Percentiles rank a stretch among this genome's conserved stretches.
phyloP scores from a whole-genome alignment of 495 filamentous ascomycete genomes.

The Penicillium paxilli region DNA sequence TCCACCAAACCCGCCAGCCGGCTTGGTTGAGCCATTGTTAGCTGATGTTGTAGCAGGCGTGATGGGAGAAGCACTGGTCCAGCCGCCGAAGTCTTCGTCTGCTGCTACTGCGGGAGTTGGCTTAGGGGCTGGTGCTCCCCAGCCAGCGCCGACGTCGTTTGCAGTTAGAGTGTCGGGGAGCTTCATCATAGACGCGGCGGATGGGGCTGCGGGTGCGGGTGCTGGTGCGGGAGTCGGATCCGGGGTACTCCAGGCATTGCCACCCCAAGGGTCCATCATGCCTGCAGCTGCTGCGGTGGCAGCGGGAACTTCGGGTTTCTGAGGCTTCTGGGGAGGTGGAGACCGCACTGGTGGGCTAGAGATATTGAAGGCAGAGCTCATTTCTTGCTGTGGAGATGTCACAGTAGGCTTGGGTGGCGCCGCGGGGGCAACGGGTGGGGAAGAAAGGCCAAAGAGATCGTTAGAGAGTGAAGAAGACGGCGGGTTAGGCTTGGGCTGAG shows the following conservation, averaged over 20 bases:
- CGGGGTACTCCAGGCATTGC: conserved; percentile 52
- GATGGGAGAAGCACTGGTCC: conserved; percentile 69
- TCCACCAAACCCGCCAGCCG: conserved; percentile 63
- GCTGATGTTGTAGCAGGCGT: conserved; percentile 33
- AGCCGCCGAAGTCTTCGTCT: conserved; percentile 94
- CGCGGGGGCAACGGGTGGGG: conserved; percentile 48
- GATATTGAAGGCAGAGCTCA: conserved; percentile 78
- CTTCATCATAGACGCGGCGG: conserved; percentile 48
- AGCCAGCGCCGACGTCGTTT: conserved; percentile 53
- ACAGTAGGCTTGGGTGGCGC: conserved; percentile 40
- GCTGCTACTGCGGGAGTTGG: conserved; percentile 64
- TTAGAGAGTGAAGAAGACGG: conserved; percentile 46
- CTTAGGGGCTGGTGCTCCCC: conserved; percentile 51
- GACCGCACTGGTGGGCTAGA: conserved; percentile 55
- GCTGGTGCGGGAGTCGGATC: conserved; percentile 37
- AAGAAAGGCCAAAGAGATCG: conserved; percentile 82
- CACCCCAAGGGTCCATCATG: conserved; percentile 49
- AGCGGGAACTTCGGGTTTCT: conserved; percentile 34
- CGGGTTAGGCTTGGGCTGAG: conserved; percentile 43
- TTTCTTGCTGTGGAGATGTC: conserved; percentile 40
- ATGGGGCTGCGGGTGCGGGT: conserved; percentile 5
- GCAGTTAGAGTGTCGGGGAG: conserved; percentile 46
- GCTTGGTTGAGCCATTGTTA: conserved; percentile 41
- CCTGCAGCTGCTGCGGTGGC: conserved; percentile 35
- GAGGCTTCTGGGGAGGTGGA: conserved; percentile 24